Base-by-base conservation (phyloP, 495 filamentous ascomycete genomes). In the Pseudomonodictys pantanalensis region DNA sequence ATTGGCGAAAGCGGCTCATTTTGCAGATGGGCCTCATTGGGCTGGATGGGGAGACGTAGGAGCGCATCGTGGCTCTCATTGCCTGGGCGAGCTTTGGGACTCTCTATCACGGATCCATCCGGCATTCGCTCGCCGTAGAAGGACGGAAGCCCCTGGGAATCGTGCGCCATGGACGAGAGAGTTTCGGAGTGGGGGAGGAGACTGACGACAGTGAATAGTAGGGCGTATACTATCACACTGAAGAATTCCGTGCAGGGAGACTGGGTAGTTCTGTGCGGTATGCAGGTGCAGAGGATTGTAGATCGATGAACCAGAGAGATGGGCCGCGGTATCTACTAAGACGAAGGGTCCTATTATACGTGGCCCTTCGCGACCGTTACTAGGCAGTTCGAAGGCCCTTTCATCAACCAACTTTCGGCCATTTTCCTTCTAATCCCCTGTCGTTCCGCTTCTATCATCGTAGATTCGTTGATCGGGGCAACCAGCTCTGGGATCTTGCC, bases 381-480 rank as follows among this genome's bases (percentile, higher is more conserved):
- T n/a, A n/a, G 17, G 47, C 22, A 41, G 41, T 10, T 25, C 17
- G 11, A 35, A 42, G 3, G 35, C 41, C 20, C 33, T 24, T 11
- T 24, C 41, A 33, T 48, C 43, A 11, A 20, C 42, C 26, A 56
- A 17, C 29, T 48, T 5, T 15, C 18, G 12, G 29, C 7, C 41
- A 20, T 2, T 12, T 12, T 18, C 28, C 28, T 47, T 11, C 26
- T 25, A 30, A 18, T n/a, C 12, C 12, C 9, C n/a, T 3, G 26
- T n/a, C 2, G 5, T 35, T 45, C 48, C 12, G 33, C 7, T 53
- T 49, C 10, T 11, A 28, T 5, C 1, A 60, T 9, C 48, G 6
- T 39, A 20, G 18, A 60, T 60, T 60, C 58, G 58, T 55, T 55
- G 58, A 54, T 54, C 50, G 12, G 11, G 49, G 28, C 49, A 48